phyloP scores from a whole-genome alignment of 2,329 filamentous ascomycete species.

The Ophiostoma montium region DNA sequence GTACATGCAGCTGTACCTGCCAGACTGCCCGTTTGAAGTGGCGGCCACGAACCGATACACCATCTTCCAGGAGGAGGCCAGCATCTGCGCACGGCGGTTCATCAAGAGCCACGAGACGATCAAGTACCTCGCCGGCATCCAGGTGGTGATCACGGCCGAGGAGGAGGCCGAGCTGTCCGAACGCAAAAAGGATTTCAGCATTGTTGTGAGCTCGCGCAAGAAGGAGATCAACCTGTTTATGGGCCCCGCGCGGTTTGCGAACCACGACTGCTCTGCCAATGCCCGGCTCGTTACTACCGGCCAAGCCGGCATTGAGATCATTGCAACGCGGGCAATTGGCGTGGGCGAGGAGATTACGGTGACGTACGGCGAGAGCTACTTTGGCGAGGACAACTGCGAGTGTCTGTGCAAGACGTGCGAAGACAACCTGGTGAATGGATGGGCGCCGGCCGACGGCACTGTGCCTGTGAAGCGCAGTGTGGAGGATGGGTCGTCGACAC shows the following conservation, averaged over 20 bases:
- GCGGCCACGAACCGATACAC: constrained; percentile 87
- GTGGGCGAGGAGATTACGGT: constrained; percentile 93
- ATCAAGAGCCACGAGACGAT: constrained; percentile 75
- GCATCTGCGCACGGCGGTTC: constrained; percentile 63
- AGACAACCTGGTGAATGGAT: constrained; percentile 60
- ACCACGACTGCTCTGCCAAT: constrained; percentile 93
- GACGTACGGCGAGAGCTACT: constrained; percentile 90
- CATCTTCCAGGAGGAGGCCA: constrained; percentile 77
- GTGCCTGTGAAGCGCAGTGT: constrained; percentile 38
- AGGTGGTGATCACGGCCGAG: constrained; percentile 82
- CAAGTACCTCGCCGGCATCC: constrained; percentile 81
- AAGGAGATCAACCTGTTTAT: constrained; percentile 87
- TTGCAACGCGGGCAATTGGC: constrained; percentile 68
- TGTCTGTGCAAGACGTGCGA: constrained; percentile 88
- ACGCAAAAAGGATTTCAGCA: constrained; percentile 87
- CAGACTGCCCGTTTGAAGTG: constrained; percentile 91
- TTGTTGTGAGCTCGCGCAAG: constrained; percentile 84
- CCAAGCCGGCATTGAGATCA: constrained; percentile 77
- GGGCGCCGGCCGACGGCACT: constrained; percentile 43
- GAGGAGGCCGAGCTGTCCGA: constrained; percentile 73
- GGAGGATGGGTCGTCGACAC: constrained; percentile 29
- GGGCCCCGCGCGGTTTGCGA: constrained; percentile 88
- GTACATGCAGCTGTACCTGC: constrained; percentile 84
- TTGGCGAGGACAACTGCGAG: constrained; percentile 88
- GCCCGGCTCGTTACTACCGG: constrained; percentile 74